phyloP scores from a whole-genome alignment of 225 moss, liverwort and hornwort species.

The Bryoerythrophyllum caledonicum region DNA sequence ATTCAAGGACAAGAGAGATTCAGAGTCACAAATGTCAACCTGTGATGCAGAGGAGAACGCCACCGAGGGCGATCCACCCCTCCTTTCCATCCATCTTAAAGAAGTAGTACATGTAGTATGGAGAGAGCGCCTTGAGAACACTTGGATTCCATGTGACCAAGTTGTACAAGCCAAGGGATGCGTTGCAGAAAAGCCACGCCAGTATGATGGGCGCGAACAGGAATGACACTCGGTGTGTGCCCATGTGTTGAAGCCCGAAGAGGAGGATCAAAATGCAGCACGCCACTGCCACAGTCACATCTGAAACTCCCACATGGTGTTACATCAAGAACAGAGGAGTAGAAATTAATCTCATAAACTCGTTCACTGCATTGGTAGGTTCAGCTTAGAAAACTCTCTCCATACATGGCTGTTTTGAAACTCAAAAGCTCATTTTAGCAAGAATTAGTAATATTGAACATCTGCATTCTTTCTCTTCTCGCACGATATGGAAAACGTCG shows the following conservation, averaged over 20 bases:
- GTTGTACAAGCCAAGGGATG: constrained; percentile 75
- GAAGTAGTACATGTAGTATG: constrained; percentile 71
- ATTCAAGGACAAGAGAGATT: not conserved
- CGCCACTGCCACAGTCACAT: constrained; percentile 57
- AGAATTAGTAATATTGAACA: too few relatives aligned
- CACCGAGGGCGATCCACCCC: constrained; percentile 90
- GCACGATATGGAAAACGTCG: not conserved
- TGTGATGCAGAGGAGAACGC: constrained; percentile 90
- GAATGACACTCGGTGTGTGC: constrained; percentile 77
- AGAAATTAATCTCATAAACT: not conserved
- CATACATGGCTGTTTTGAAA: too few relatives aligned
- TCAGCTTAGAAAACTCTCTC: too few relatives aligned
- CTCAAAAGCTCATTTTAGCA: too few relatives aligned
- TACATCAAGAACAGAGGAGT: not conserved
- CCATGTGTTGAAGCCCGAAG: constrained; percentile 74
- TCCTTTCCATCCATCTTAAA: constrained; percentile 70
- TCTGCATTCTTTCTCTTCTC: not conserved
- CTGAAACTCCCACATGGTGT: constrained; percentile 38
- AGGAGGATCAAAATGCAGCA: constrained; percentile 70
- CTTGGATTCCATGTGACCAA: constrained; percentile 54
- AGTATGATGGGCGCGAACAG: constrained; percentile 86
- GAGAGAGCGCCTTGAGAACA: constrained; percentile 68
- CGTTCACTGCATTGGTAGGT: too few relatives aligned
- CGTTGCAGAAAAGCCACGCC: constrained; percentile 70
- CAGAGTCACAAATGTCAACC: constrained; percentile 39